phyloP scores from a whole-genome alignment of 441 rosid genomes.

The Croton setiger region DNA sequence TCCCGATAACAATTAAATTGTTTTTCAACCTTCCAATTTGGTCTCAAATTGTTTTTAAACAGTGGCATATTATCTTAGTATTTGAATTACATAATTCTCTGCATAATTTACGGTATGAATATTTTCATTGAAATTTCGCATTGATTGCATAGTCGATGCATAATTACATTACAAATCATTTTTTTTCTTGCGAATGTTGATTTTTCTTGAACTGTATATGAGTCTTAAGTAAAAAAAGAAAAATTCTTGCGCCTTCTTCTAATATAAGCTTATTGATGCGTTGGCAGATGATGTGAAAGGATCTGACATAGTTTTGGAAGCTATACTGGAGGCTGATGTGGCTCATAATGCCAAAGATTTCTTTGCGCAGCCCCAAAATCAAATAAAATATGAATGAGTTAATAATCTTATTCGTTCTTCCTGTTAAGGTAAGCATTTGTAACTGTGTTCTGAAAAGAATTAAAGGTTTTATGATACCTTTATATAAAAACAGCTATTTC shows the following conservation, averaged over 20 bases:
- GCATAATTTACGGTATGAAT: not conserved
- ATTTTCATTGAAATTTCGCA: not conserved
- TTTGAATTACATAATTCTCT: not conserved
- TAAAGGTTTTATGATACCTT: not conserved
- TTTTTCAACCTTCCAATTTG: not conserved
- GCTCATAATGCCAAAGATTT: conserved; percentile 58
- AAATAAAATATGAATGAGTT: conserved; percentile 27
- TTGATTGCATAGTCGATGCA: not conserved
- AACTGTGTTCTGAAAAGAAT: not conserved
- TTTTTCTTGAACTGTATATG: not conserved
- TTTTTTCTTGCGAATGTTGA: not conserved
- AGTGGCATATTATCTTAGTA: not conserved
- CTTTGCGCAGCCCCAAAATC: conserved; percentile 60
- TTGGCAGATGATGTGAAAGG: conserved; percentile 46
- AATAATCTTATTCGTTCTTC: not conserved
- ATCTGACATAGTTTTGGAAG: conserved; percentile 69
- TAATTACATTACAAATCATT: not conserved
- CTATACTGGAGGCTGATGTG: conserved; percentile 76
- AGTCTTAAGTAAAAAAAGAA: too few species aligned
- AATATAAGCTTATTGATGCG: conserved; percentile 9
- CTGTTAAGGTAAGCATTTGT: not conserved
- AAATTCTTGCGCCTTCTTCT: not conserved
- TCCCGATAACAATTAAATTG: not conserved
- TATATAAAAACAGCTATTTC: not conserved
- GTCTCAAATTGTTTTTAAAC: too few species aligned